Evolutionary conservation across 108 stramenopile species (phyloP), one percentile per base, ranked within the genome.

Genomic region (Cyclostephanos invisitatus): DNA sequence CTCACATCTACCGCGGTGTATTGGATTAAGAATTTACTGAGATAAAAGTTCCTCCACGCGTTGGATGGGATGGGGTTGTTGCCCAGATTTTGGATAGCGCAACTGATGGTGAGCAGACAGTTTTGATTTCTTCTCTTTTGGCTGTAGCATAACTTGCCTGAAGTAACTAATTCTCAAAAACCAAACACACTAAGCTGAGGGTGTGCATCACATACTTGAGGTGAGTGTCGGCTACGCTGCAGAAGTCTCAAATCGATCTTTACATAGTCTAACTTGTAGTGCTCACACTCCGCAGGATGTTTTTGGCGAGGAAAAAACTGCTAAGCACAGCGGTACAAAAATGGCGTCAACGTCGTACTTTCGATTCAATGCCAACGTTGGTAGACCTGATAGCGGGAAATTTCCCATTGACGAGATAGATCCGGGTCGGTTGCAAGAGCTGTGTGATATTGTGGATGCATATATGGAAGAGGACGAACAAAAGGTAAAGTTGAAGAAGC

Each of bases 51-150:
- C 75, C 80, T 15, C 93, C 93, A 7, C 72, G 86, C 5, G 85
- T 94, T 68, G 93, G 93, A 53, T 94, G 93, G 93, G 93, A 94
- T 67, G 93, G 90, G 9, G 90, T 94, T 59, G 90, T 94, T 67
- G 87, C 85, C 62, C 93, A 94, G 66, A 94, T 94, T 64, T 84
- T 94, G 2, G 87, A 90, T 40, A 87, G 86, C 57, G 93, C 93
- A 22, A 85, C 84, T 12, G 93, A 94, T 64, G 75, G 68, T 77
- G 12, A 56, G 73, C 9, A 0, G n/a, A 24, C 21, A 62, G 25
- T 48, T 60, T 36, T 40, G 56, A 40, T 2, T 32, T 20, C 22
- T 53, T 14, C 12, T 49, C 38, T 73, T 64, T 9, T 58, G 68
- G 47, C 46, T 3, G 27, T 15, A 46, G 3, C 44, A 44, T 46